Conservation (phyloP, 2,329 filamentous ascomycete genomes). For the Monosporascus sp. region DNA sequence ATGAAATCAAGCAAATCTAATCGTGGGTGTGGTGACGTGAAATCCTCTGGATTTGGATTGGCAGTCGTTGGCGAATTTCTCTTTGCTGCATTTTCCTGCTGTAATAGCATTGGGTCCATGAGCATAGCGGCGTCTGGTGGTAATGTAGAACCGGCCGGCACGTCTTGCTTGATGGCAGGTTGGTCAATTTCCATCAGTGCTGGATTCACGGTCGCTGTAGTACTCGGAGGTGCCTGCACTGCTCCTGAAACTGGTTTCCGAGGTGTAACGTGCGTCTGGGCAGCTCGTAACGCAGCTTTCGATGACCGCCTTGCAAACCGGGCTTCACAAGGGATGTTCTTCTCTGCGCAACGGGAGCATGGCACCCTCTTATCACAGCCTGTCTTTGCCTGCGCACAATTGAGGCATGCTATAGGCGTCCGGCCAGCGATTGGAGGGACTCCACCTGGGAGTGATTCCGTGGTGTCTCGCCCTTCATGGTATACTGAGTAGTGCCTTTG, state of each 20-base stretch:
- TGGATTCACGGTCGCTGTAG: constrained; percentile 24
- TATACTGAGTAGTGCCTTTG: constrained; percentile 46
- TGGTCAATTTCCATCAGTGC: constrained; percentile 33
- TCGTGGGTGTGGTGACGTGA: constrained; percentile 31
- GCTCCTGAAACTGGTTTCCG: constrained; percentile 12
- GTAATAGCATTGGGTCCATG: constrained; percentile 28
- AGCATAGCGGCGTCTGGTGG: constrained; percentile 22
- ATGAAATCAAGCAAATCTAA: constrained; percentile 37
- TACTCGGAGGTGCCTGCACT: constrained; percentile 14
- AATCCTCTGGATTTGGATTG: constrained; percentile 28
- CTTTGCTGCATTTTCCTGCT: constrained; percentile 18
- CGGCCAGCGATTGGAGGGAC: constrained; percentile 32
- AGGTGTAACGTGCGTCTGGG: constrained; percentile 32
- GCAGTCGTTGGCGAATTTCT: constrained; percentile 27
- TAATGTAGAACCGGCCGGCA: constrained; percentile 18
- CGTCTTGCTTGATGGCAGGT: constrained; percentile 17
- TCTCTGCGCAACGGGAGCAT: constrained; percentile 43
- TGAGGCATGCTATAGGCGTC: constrained; percentile 43
- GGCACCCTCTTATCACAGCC: constrained; percentile 45
- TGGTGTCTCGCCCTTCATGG: constrained; percentile 42
- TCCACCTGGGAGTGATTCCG: constrained; percentile 38
- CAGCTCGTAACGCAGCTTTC: constrained; percentile 39
- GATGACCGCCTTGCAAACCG: constrained; percentile 46
- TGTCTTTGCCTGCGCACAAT: constrained; percentile 46
- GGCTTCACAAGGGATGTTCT: constrained; percentile 41